These are phyloP conservation scores for Pestalotiopsis sp. DNA, from an alignment of 2,329 filamentous ascomycete genomes.

Conservation along the genomic window DNA sequence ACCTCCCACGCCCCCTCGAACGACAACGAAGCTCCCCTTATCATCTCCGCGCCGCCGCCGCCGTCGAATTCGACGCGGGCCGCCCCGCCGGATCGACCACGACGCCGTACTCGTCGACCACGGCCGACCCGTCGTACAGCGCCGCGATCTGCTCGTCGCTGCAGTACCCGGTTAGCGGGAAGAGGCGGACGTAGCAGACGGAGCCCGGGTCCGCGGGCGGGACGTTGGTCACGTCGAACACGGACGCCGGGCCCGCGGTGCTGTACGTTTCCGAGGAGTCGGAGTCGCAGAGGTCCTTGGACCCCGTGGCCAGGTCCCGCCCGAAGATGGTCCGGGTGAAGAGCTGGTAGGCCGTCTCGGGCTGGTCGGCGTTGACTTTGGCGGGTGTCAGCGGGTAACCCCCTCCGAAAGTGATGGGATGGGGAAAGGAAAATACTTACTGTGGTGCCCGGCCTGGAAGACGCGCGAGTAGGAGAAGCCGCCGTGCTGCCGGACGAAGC, in stretches of 20 bases:
- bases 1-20: background rate
- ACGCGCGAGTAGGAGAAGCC: slow-evolving; percentile 8
- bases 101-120: slow-evolving; percentile 10
- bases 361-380: slow-evolving; percentile 17
- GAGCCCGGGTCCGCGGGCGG: slow-evolving; percentile 2
- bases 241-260: slow-evolving; percentile 15
- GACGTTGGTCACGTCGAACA: slow-evolving; percentile 16
- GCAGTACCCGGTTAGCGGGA: background rate
- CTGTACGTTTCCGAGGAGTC: slow-evolving; percentile 8
- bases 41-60: background rate
- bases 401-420: slow-evolving; percentile 23
- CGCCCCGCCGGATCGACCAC: slow-evolving; percentile 11
- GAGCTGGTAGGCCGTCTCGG: slow-evolving; percentile 10
- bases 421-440: slow-evolving; percentile 32
- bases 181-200: slow-evolving; percentile 13
- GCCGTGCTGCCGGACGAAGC: slow-evolving; percentile 2
- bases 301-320: slow-evolving; percentile 22
- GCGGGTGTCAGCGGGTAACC: slow-evolving; percentile 36
- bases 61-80: background rate
- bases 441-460: slow-evolving; percentile 3
- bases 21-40: background rate
- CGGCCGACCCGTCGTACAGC: slow-evolving; percentile 9
- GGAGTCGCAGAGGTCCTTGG: slow-evolving; percentile 31
- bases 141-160: slow-evolving; percentile 10
- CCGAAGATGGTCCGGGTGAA: slow-evolving; percentile 3